Conservation (phyloP, 352 stramenopile genomes). For the Globisporangium rhizosaccharum region DNA sequence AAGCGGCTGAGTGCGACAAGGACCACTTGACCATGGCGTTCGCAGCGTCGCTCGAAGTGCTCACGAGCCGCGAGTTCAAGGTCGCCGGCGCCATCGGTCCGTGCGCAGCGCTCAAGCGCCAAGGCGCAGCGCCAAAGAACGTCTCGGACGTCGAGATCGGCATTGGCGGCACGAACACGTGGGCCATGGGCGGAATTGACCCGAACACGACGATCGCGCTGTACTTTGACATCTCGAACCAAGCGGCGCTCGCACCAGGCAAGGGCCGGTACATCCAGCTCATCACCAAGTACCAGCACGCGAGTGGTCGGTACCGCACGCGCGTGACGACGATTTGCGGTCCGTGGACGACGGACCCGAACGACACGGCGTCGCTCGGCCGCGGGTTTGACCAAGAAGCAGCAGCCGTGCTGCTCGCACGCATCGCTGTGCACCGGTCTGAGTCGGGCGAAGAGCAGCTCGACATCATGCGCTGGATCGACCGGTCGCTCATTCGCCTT, state of each 20-base stretch:
- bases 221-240: conserved; percentile 98
- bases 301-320: conserved; percentile 92
- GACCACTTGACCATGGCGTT: conserved; percentile 96
- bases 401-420: conserved; percentile 94
- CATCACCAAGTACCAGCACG: conserved; percentile 98
- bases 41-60: conserved; percentile 93
- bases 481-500: conserved; percentile 97
- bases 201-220: conserved; percentile 97
- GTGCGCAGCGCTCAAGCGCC: conserved; percentile 95
- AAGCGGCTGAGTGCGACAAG: conserved; percentile 92
- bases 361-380: conserved; percentile 91
- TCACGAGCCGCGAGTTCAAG: conserved; percentile 98
- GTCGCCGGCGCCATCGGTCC: conserved; percentile 97
- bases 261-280: conserved; percentile 97
- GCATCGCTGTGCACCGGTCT: conserved; percentile 82
- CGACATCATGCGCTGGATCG: conserved; percentile 89
- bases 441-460: conserved; percentile 83
- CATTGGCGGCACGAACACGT: conserved; percentile 86
- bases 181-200: conserved; percentile 97
- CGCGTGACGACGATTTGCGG: conserved; percentile 97
- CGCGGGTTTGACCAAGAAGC: conserved; percentile 98
- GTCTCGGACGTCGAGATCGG: conserved; percentile 97
- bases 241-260: conserved; percentile 54
- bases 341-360: conserved; percentile 91
- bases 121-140: conserved; percentile 83